phyloP scores from a whole-genome alignment of 164 flowering plant species.

The Chimonanthus salicifolius region DNA sequence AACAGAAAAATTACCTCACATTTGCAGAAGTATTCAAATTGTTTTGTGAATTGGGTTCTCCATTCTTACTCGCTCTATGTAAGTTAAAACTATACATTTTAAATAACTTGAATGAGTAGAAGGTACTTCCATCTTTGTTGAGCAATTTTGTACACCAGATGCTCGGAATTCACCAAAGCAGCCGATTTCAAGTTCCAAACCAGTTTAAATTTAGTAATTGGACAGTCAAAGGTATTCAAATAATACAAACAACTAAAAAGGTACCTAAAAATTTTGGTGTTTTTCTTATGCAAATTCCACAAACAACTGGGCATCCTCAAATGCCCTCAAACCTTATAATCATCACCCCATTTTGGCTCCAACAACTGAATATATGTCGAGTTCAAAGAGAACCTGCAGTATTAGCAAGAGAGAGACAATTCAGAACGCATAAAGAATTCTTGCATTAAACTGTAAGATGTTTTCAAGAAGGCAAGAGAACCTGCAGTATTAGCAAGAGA shows the following conservation, averaged over 20 bases:
- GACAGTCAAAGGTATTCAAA: background rate
- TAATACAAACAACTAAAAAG: background rate
- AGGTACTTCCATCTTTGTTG: conserved; percentile 47
- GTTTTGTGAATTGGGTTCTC: too few species aligned
- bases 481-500: background rate
- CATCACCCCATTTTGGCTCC: too few species aligned
- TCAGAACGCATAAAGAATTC: background rate
- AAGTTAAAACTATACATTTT: background rate
- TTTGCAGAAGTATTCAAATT: too few species aligned
- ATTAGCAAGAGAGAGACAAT: background rate
- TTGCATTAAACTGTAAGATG: too few species aligned
- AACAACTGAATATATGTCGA: too few species aligned
- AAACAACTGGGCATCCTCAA: conserved; percentile 60
- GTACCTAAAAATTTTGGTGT: conserved; percentile 45
- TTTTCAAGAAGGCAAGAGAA: background rate
- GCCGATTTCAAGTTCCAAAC: background rate
- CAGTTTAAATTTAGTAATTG: background rate
- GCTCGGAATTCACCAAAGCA: conserved; percentile 22
- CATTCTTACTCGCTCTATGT: background rate
- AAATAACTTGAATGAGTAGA: conserved; percentile 40
- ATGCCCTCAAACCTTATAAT: conserved; percentile 65
- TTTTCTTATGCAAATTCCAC: conserved; percentile 67
- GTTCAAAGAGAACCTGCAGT: conserved; percentile 24
- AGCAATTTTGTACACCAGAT: conserved; percentile 50
- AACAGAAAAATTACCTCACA: too few species aligned